A percentile compares a stretch with the other conserved stretches of the same genome.
Evolutionary conservation across 2,329 filamentous ascomycete genomes (phyloP).

Genomic region (Cytospora paraplurivora): DNA sequence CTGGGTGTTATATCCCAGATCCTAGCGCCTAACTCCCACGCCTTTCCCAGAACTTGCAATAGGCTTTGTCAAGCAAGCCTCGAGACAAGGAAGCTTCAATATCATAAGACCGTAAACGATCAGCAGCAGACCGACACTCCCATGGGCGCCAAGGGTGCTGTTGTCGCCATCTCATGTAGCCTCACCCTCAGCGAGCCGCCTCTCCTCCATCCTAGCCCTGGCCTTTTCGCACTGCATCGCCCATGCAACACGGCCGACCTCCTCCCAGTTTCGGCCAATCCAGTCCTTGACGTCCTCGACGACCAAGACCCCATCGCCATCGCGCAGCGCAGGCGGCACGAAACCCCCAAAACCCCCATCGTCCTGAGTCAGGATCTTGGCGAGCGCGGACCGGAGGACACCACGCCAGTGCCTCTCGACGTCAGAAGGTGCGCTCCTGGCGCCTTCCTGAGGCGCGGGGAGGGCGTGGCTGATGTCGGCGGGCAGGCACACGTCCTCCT

Average conservation of each 20-base stretch:
- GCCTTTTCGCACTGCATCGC: slow-evolving; percentile 26
- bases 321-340: slow-evolving; percentile 33
- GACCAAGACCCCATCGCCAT: slow-evolving; percentile 47
- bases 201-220: slow-evolving; percentile 21
- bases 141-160: background rate
- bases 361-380: slow-evolving; percentile 51
- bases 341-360: slow-evolving; percentile 43
- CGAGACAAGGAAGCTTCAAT: background rate
- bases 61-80: background rate
- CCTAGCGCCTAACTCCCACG: background rate
- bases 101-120: background rate
- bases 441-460: slow-evolving; percentile 36
- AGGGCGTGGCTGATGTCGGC: slow-evolving; percentile 46
- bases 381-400: slow-evolving; percentile 46
- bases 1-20: background rate
- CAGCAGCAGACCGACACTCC: background rate
- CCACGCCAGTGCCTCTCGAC: slow-evolving; percentile 38
- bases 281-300: slow-evolving; percentile 46
- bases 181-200: background rate
- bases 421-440: background rate
- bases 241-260: slow-evolving; percentile 37
- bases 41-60: background rate
- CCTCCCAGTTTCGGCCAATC: slow-evolving; percentile 42
- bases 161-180: background rate
- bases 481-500: slow-evolving; percentile 43